Base-by-base conservation (phyloP, 805 yeast species). In the Starmerella bombicola region DNA sequence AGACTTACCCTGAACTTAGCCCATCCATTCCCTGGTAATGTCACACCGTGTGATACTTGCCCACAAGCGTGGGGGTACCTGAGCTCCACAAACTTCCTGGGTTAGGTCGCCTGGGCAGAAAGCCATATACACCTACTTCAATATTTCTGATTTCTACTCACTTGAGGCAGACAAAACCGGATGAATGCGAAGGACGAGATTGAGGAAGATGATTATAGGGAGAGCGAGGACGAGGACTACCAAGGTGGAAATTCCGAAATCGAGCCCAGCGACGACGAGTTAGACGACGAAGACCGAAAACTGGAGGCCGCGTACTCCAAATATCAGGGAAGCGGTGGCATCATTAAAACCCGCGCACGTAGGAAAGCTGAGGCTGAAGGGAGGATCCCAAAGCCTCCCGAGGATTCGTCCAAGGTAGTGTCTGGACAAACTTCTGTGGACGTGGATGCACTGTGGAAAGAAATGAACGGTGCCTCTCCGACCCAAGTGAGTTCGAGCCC, bases 321-420 rank as follows among this genome's bases (percentile, higher is more conserved):
- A 3, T 71, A 79, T 5, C 80, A 74, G 46, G 71, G 73, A 54
- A 54, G 64, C 12, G 80, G 78, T n/a, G 79, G 84, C 0, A 67
- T 78, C 40, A 70, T 82, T 26, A 73, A 74, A 52, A 82, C 93
- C 0, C 66, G 94, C 49, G 67, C 72, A 18, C 88, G 77, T 48
- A 59, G 80, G 35, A 61, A 60, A 22, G 40, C 34, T 25, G 45
- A 57, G 46, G 48, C 56, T 46, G 46, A 52, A 50, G 39, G 53
- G 13, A 30, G 32, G 13, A 13, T 29, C 9, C 6, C 21, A 18
- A 21, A 19, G 23, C 22, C 35, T 16, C 9, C 15, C 16, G 17
- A 19, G 20, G 23, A 7, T 9, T 19, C 32, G 15, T 20, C 38
- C 12, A 20, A 37, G 2, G 24, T 32, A 10, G 44, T 56, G 9